Evolutionary conservation across 2,329 filamentous ascomycete genomes (phyloP).

Genomic region (Coniosporium tulheliwenetii): DNA sequence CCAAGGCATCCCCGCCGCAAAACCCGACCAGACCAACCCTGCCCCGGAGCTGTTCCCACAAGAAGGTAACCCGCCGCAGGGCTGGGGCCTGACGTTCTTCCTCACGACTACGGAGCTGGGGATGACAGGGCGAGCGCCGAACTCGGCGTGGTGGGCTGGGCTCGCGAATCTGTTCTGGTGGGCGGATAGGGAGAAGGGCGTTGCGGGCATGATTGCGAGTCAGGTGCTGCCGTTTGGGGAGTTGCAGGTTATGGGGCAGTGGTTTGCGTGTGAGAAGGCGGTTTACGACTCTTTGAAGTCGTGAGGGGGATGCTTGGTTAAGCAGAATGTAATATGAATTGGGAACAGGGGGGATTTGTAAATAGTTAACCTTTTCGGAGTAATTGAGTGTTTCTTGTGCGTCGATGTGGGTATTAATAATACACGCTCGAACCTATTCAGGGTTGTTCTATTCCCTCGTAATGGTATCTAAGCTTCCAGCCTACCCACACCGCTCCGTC

Average conservation of each 20-base stretch:
- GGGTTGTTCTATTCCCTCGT: too few species aligned
- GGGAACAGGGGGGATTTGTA: too few species aligned
- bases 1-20: slow-evolving; percentile 27
- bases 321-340: too few species aligned
- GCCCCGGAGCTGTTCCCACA: slow-evolving; percentile 35
- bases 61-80: slow-evolving; percentile 37
- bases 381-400: too few species aligned
- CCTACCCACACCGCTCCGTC: too few species aligned
- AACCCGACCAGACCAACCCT: slow-evolving; percentile 32
- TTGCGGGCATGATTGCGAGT: slow-evolving; percentile 20
- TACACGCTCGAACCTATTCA: too few species aligned
- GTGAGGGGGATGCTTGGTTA: too few species aligned
- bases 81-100: slow-evolving; percentile 40
- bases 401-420: too few species aligned
- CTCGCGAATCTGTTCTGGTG: slow-evolving; percentile 23
- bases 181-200: slow-evolving; percentile 19
- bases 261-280: slow-evolving; percentile 15
- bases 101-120: slow-evolving; percentile 15
- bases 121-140: slow-evolving; percentile 15
- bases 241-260: slow-evolving; percentile 14
- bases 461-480: too few species aligned
- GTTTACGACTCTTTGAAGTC: slow-evolving; percentile 9
- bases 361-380: too few species aligned
- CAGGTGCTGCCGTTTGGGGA: slow-evolving; percentile 20
- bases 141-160: slow-evolving; percentile 19